Evolutionary conservation across 225 moss, liverwort and hornwort species (phyloP).

Genomic region (Pseudisothecium myosuroides): DNA sequence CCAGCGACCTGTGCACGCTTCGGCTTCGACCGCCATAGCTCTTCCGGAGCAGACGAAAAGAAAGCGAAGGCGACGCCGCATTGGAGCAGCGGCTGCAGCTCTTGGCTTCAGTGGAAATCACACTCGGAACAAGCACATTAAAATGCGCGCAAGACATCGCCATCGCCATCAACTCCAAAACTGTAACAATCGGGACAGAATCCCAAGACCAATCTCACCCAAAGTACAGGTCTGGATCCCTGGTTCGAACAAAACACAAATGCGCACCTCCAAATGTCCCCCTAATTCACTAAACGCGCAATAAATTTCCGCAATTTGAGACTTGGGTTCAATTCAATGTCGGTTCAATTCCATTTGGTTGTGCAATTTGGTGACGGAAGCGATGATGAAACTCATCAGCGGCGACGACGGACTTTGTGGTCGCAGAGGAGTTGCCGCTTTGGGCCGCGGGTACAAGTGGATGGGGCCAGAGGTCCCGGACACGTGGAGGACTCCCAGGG

Average conservation of each 20-base stretch:
- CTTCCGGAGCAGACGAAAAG: background rate
- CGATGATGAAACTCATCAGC: background rate
- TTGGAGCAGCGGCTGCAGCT: constrained; percentile 18
- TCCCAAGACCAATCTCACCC: background rate
- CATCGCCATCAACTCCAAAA: constrained; percentile 11
- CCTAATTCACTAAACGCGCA: background rate
- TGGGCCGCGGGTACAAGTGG: background rate
- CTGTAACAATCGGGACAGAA: background rate
- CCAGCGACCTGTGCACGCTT: background rate
- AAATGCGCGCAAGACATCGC: constrained; percentile 27
- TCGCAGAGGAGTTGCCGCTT: background rate
- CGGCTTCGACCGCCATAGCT: background rate
- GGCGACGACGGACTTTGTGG: background rate
- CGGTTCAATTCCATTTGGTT: background rate
- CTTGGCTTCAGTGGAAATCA: background rate
- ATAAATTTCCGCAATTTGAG: background rate
- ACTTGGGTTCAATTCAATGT: background rate
- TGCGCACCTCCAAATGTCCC: background rate
- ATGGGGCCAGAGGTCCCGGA: background rate
- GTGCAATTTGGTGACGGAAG: background rate
- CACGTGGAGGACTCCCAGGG: background rate
- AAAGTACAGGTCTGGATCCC: background rate
- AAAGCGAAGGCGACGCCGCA: constrained; percentile 5
- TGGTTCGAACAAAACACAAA: background rate
- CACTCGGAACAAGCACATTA: constrained; percentile 8